These are phyloP conservation scores for Taiwanofungus camphoratus DNA, from an alignment of 1,284 basidiomycete genomes.

Conservation along the genomic window DNA sequence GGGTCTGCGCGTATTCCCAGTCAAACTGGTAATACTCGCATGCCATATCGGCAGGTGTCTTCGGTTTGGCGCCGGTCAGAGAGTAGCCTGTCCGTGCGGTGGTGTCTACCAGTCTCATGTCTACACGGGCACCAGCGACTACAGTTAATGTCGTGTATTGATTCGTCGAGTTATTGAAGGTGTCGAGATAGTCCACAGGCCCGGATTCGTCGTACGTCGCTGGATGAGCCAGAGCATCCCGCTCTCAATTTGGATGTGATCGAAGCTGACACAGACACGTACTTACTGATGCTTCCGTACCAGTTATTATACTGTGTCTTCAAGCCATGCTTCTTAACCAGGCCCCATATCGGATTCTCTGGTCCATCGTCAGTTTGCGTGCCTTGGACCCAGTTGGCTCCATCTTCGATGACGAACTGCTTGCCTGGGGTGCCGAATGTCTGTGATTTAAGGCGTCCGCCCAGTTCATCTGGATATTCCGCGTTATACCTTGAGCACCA, in stretches of 20 bases:
- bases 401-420: slow-evolving; percentile 40
- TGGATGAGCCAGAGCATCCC: slow-evolving; percentile 21
- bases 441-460: slow-evolving; percentile 48
- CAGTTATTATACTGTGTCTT: slow-evolving; percentile 41
- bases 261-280: no score
- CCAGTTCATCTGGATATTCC: slow-evolving; percentile 46
- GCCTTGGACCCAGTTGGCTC: slow-evolving; percentile 69
- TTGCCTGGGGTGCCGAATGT: slow-evolving; percentile 34
- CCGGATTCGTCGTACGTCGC: slow-evolving; percentile 50
- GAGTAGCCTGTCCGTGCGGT: slow-evolving; percentile 45
- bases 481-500: neutral
- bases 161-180: slow-evolving; percentile 37
- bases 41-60: slow-evolving; percentile 39
- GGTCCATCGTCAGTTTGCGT: slow-evolving; percentile 34
- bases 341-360: slow-evolving; percentile 50
- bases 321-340: slow-evolving; percentile 50
- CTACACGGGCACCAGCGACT: slow-evolving; percentile 25
- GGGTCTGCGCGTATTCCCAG: slow-evolving; percentile 51
- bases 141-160: slow-evolving; percentile 37
- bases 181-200: slow-evolving; percentile 39
- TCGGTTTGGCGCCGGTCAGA: slow-evolving; percentile 38
- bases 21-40: slow-evolving; percentile 53
- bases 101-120: slow-evolving; percentile 36
- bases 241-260: no score
- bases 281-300: slow-evolving; percentile 43